Conservation (phyloP, 1,284 basidiomycete species). For the Sparassis latifolia region DNA sequence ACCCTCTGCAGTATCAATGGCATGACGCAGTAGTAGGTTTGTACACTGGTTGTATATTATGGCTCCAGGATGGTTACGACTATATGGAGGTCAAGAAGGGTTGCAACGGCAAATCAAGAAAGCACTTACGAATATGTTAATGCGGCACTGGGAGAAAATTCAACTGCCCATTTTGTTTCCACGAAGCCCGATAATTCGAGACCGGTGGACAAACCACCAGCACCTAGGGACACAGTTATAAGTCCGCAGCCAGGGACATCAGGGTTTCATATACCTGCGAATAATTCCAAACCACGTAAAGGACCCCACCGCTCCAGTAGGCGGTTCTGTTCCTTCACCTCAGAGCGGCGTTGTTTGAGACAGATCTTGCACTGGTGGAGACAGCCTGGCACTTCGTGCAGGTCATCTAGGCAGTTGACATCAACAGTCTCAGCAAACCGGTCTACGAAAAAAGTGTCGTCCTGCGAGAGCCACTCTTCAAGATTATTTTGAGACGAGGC, state of each 20-base stretch:
- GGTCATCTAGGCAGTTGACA: constrained; percentile 16
- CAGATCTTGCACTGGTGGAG: constrained; percentile 28
- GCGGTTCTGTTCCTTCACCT: constrained; percentile 22
- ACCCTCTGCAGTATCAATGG: constrained; percentile 40
- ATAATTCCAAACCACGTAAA: constrained; percentile 55
- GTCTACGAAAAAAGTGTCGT: constrained; percentile 53
- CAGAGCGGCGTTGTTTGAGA: constrained; percentile 22
- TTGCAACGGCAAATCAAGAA: constrained; percentile 3
- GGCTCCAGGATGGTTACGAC: constrained; percentile 49
- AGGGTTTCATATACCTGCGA: constrained; percentile 39
- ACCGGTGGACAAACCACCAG: constrained; percentile 64
- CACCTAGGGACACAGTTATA: constrained; percentile 35
- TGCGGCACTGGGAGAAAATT: constrained; percentile 56
- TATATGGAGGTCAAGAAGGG: constrained; percentile 19
- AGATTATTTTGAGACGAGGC: constrained; percentile 22
- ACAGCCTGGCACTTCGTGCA: constrained; percentile 16
- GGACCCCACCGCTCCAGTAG: constrained; percentile 33
- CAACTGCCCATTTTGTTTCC: constrained; percentile 60
- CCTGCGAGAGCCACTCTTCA: constrained; percentile 39
- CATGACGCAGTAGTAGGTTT: constrained; percentile 51
- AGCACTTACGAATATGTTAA: constrained; percentile 46
- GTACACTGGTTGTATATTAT: constrained; percentile 59
- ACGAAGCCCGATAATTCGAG: constrained; percentile 52
- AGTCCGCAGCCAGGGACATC: not conserved
- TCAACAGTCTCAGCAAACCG: constrained; percentile 18